A percentile compares a stretch with the other conserved stretches of the same genome.
phyloP scores from a whole-genome alignment of 2,329 filamentous ascomycete species.

The Shiraia sp. region DNA sequence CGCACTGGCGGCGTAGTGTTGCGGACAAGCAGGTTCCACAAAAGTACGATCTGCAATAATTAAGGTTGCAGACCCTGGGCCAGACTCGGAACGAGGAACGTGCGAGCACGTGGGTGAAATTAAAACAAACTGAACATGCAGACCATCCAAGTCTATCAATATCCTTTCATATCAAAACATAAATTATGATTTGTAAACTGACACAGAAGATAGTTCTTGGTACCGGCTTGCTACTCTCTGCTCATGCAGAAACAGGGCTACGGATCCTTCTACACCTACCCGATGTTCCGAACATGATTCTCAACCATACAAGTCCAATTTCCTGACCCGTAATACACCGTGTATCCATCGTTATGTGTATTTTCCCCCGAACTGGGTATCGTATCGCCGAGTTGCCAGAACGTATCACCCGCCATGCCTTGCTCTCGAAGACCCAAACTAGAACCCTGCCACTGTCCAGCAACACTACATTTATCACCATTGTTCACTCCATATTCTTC shows the following conservation, averaged over 20 bases:
- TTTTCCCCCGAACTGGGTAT: conserved; percentile 23
- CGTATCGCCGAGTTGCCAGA: conserved; percentile 40
- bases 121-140: conserved; percentile 4
- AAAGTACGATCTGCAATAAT: no score
- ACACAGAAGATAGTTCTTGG: no score
- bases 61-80: no score
- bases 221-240: no score
- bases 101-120: not conserved
- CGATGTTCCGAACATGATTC: conserved; percentile 31
- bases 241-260: no score
- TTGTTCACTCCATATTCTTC: conserved; percentile 45
- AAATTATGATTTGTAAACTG: no score
- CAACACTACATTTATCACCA: conserved; percentile 31
- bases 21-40: no score
- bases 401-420: conserved; percentile 40
- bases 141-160: no score
- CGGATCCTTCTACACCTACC: no score
- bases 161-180: no score
- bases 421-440: conserved; percentile 22
- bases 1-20: no score
- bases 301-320: conserved; percentile 40
- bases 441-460: conserved; percentile 36
- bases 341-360: conserved; percentile 37
- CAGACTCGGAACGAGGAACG: no score
- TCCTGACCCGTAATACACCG: conserved; percentile 31